These are phyloP conservation scores for Fomes fomentarius DNA, from an alignment of 1,284 basidiomycete species.

Conservation along the genomic window DNA sequence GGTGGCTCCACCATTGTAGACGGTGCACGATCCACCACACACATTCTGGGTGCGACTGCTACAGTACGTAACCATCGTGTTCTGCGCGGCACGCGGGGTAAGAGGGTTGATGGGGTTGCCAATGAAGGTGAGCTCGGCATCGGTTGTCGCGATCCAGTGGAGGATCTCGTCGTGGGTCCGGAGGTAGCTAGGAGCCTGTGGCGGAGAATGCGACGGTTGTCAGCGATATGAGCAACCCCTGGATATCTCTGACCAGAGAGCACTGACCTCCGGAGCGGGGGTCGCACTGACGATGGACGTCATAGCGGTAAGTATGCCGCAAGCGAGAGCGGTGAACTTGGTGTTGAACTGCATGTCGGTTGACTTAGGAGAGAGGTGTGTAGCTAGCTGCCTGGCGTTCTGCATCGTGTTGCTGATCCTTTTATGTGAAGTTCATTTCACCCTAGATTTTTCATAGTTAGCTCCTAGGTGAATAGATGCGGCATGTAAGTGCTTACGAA, in stretches of 20 bases:
- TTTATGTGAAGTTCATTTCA: no score
- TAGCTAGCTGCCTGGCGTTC: no score
- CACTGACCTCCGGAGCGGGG: neutral
- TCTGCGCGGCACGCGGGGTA: neutral
- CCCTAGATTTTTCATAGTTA: no score
- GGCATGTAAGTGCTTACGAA: no score
- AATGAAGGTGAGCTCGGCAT: slow-evolving; percentile 4
- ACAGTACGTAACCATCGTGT: slow-evolving; percentile 4
- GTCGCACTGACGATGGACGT: neutral
- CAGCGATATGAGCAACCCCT: no score
- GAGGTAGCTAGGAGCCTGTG: neutral
- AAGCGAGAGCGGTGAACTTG: neutral
- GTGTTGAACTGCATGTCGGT: neutral
- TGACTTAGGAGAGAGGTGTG: no score
- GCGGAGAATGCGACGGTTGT: neutral
- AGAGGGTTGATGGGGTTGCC: neutral
- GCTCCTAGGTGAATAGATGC: no score
- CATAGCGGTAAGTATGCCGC: neutral
- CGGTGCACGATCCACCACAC: no score
- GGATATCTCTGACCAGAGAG: no score
- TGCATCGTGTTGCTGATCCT: no score
- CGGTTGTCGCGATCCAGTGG: slow-evolving; percentile 4
- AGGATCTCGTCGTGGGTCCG: neutral
- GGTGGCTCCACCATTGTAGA: neutral
- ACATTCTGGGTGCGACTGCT: neutral